Base-by-base conservation (phyloP, 1,139 yeast genomes). In the Hansenula anomala region DNA sequence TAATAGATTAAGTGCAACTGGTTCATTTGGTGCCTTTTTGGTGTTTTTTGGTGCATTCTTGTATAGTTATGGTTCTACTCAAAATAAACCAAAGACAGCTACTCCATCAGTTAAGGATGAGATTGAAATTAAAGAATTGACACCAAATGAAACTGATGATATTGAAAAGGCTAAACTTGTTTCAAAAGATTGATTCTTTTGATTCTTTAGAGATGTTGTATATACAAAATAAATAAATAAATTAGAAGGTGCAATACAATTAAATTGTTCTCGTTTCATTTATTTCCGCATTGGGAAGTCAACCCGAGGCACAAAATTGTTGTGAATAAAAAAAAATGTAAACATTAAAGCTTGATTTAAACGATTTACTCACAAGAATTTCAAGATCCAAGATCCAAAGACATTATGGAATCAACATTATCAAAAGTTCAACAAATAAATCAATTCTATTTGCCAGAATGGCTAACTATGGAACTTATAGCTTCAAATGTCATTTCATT, bases 1-100 rank as follows among this genome's bases (percentile, higher is more conserved):
- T 29, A 75, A 71, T 49, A 44, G 52, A 4, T 50, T 80, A 38
- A 60, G 71, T 29, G 13, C 50, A 34, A 46, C 67, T 41, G 67
- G 68, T 39, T 47, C 55, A n/a, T 30, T 67, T 5, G 88, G 88
- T 1, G 69, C 76, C 2, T 40, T 49, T 3, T 40, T 74, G 37
- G 85, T 80, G 15, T 70, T 79, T 45, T 38, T 52, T 0, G 87
- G 88, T 1, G 79, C 83, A 1, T 52, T 70, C 7, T 47, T 73
- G 34, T 81, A 81, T 38, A 45, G 51, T 22, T 52, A 52, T 33
- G 56, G 47, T 4, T 48, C 54, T n/a, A n/a, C n/a, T n/a, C n/a
- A n/a, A 25, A 41, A 37, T n/a, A 36, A 17, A 20, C 11, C 37
- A 18, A 18, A 7, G 11, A 1, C 31, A 18, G 20, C 36, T 17